A percentile compares a stretch with the other conserved stretches of the same genome.
phyloP scores from a whole-genome alignment of 257 asterid species.

The Scutellaria galericulata region DNA sequence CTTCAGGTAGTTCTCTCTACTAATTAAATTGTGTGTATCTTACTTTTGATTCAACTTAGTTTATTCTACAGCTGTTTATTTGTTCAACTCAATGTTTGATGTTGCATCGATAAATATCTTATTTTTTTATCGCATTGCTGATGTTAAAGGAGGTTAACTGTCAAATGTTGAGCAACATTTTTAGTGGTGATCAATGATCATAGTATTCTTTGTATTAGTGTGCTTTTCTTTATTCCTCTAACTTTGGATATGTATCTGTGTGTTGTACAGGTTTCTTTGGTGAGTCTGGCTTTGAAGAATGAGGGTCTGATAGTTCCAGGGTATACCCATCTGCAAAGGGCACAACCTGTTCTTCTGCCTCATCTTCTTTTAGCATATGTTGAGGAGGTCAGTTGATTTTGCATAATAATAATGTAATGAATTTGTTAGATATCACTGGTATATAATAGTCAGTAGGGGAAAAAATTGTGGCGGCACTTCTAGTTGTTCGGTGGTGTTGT shows the following conservation, averaged over 20 bases:
- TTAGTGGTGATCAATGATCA: neutral
- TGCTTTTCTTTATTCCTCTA: conserved; percentile 28
- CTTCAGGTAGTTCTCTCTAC: conserved; percentile 65
- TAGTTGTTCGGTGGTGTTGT: no score
- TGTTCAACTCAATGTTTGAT: neutral
- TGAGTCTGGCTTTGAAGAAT: conserved; percentile 73
- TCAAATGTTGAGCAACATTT: neutral
- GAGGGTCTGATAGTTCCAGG: conserved; percentile 93
- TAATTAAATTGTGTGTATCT: neutral
- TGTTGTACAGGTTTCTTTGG: conserved; percentile 61
- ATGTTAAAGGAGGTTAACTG: neutral
- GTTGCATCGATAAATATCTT: conserved; percentile 14
- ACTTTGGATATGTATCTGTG: conserved; percentile 10
- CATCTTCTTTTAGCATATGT: conserved; percentile 94
- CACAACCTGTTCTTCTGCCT: conserved; percentile 94
- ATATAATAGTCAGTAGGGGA: neutral
- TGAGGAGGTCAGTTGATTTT: conserved; percentile 71
- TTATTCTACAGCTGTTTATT: neutral
- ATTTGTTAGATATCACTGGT: neutral
- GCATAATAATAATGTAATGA: conserved; percentile 8
- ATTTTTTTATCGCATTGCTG: neutral
- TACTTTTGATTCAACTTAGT: neutral
- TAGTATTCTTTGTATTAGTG: neutral
- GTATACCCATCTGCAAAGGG: conserved; percentile 96
- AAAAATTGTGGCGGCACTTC: conserved; percentile 6